Evolutionary conservation across 371 early-diverging fungal genomes (phyloP), one percentile per base, ranked within the genome.

Genomic region (Rhizopus delemar): DNA sequence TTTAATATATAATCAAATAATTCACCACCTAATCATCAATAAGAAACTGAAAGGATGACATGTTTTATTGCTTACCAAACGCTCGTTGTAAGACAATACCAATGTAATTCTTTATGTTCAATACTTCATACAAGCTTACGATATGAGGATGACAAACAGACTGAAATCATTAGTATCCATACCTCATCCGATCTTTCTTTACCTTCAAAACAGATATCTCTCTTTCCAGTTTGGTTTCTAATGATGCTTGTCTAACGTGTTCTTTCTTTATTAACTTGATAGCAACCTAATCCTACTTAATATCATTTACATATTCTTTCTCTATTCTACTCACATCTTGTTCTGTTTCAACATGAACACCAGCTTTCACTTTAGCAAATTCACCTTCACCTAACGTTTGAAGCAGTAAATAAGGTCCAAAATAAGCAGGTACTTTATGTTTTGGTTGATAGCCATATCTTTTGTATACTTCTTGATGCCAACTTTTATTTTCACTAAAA

Each of bases 361-460:
- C 97, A 22, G 95, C 85, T 70, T 97, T 96, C 64, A 98, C 99
- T 75, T 96, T 94, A 56, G 94, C 95, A 73, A 96, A 97, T 76
- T 96, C 96, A 46, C 99, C 99, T 74, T 93, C 95, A 53, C 98
- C 99, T 8, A 99, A 83, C 28, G 94, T 91, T 73, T 94, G 96
- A 32, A 93, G 83, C 49, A 98, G 76, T 29, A 88, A 83, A 72
- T 97, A 99, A 55, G 94, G 91, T 2, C 96, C 96, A 72, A 96
- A 90, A 73, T 89, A 85, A n/a, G 73, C 65, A 8, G 74, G 78
- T 53, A 65, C 28, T 54, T 64, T 59, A 11, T 66, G 86, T 80
- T 54, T 86, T 80, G 57, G 60, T 33, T 60, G 60, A 22, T 68
- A 65, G 31, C 65, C 65, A 34, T 65, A 59, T 29, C 51, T 52